Conservation (phyloP, 2,329 filamentous ascomycete genomes). For the Claviceps paspali region DNA sequence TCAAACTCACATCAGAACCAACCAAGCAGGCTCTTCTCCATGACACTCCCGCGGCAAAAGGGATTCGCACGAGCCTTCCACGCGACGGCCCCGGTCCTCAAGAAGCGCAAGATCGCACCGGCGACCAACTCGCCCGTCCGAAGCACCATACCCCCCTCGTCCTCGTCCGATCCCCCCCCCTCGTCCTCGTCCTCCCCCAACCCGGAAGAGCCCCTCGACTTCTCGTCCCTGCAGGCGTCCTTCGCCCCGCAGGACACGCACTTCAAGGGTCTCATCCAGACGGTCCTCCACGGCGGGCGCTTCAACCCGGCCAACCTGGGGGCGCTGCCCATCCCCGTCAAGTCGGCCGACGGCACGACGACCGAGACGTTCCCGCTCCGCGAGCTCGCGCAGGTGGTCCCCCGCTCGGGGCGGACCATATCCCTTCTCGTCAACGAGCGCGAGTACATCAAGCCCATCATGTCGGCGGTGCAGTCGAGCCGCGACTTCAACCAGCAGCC, state of each 20-base stretch:
- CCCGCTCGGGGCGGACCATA: constrained; percentile 25
- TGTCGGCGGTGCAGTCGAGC: constrained; percentile 37
- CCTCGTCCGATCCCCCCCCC: constrained; percentile 8
- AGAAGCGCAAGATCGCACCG: constrained; percentile 24
- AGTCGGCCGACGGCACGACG: constrained; percentile 10
- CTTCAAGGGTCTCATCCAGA: constrained; percentile 27
- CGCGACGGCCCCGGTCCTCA: constrained; percentile 15
- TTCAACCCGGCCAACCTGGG: constrained; percentile 37
- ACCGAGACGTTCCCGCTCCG: constrained; percentile 29
- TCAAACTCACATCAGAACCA: neutral
- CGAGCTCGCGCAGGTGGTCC: constrained; percentile 39
- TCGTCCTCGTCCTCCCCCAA: constrained; percentile 14
- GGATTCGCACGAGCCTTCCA: constrained; percentile 12
- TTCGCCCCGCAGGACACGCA: constrained; percentile 25
- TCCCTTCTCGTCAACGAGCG: constrained; percentile 27
- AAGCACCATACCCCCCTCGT: constrained; percentile 6
- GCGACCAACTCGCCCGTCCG: constrained; percentile 15
- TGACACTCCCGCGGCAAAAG: neutral
- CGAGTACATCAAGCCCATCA: constrained; percentile 35
- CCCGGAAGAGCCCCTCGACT: constrained; percentile 31
- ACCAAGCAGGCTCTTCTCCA: neutral
- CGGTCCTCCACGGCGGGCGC: constrained; percentile 28
- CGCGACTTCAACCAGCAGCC: constrained; percentile 46
- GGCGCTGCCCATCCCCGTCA: constrained; percentile 25
- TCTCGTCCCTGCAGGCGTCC: constrained; percentile 31